Conservation (phyloP, 2,329 filamentous ascomycete genomes). For the Colletotrichum lini region DNA sequence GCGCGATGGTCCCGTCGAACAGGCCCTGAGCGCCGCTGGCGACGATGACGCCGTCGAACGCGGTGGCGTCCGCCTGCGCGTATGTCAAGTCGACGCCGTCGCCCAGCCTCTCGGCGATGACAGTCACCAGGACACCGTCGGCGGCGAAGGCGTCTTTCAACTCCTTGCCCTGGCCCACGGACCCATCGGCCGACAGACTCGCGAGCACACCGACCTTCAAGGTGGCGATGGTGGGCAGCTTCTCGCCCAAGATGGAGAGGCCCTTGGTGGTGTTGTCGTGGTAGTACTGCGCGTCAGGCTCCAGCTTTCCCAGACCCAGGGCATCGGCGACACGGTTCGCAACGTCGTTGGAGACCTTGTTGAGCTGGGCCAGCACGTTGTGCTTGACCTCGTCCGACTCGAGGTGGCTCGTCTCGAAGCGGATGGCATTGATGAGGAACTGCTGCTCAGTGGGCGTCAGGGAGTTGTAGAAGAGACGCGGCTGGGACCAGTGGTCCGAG, state of each 20-base stretch:
- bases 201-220: conserved; percentile 76
- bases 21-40: conserved; percentile 66
- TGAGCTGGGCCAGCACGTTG: conserved; percentile 78
- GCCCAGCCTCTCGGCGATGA: conserved; percentile 73
- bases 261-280: conserved; percentile 76
- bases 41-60: conserved; percentile 75
- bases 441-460: conserved; percentile 76
- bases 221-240: conserved; percentile 72
- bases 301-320: conserved; percentile 71
- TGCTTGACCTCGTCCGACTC: conserved; percentile 70
- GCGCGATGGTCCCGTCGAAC: conserved; percentile 59
- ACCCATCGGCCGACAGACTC: conserved; percentile 56
- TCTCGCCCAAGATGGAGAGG: conserved; percentile 71
- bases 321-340: conserved; percentile 74
- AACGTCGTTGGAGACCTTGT: conserved; percentile 77
- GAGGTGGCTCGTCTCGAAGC: conserved; percentile 77
- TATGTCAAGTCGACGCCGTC: conserved; percentile 75
- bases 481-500: conserved; percentile 80
- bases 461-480: conserved; percentile 82
- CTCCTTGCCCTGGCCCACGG: conserved; percentile 62
- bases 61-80: conserved; percentile 72
- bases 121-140: conserved; percentile 68
- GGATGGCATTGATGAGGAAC: conserved; percentile 79
- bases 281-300: conserved; percentile 75
- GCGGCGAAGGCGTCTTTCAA: conserved; percentile 65